These are phyloP conservation scores for Phytophthora podocarpi DNA, from an alignment of 352 stramenopile species.

Conservation along the genomic window DNA sequence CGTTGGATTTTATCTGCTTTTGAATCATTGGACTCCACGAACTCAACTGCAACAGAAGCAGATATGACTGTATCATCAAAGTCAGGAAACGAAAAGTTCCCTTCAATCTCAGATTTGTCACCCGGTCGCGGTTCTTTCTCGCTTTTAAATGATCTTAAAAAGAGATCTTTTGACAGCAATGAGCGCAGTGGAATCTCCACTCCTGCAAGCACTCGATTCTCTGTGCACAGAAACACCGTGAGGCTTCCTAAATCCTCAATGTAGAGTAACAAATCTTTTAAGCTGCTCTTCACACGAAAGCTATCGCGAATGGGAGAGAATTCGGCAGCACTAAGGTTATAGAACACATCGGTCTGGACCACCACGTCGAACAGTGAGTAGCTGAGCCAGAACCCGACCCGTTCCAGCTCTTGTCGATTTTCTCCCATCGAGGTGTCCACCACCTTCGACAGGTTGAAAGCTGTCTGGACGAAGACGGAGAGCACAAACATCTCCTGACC, in stretches of 20 bases:
- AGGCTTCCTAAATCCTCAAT: conserved; percentile 39
- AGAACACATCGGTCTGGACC: conserved; percentile 82
- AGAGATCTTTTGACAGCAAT: conserved; percentile 38
- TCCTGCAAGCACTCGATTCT: conserved; percentile 62
- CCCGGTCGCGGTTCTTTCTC: neutral
- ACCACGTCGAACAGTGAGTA: conserved; percentile 87
- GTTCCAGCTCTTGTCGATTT: neutral
- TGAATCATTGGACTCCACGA: conserved; percentile 19
- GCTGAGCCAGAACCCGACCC: conserved; percentile 74
- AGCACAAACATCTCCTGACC: conserved; percentile 66
- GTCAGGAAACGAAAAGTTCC: conserved; percentile 50
- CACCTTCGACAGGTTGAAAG: conserved; percentile 41
- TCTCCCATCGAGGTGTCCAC: conserved; percentile 28
- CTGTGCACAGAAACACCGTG: conserved; percentile 73
- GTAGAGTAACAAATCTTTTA: conserved; percentile 49
- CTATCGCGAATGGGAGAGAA: conserved; percentile 77
- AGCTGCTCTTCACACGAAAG: conserved; percentile 68
- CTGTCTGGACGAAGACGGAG: conserved; percentile 56
- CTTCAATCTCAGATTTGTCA: conserved; percentile 27
- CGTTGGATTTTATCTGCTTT: neutral
- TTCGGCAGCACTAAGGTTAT: conserved; percentile 52
- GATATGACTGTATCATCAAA: conserved; percentile 37
- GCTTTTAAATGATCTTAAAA: conserved; percentile 9
- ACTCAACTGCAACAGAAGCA: conserved; percentile 40
- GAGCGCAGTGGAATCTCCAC: conserved; percentile 54